Percentiles rank a stretch among this genome's conserved stretches.
Evolutionary conservation across 1,284 basidiomycete species (phyloP).

Genomic region (Microbotryomycetes sp.): DNA sequence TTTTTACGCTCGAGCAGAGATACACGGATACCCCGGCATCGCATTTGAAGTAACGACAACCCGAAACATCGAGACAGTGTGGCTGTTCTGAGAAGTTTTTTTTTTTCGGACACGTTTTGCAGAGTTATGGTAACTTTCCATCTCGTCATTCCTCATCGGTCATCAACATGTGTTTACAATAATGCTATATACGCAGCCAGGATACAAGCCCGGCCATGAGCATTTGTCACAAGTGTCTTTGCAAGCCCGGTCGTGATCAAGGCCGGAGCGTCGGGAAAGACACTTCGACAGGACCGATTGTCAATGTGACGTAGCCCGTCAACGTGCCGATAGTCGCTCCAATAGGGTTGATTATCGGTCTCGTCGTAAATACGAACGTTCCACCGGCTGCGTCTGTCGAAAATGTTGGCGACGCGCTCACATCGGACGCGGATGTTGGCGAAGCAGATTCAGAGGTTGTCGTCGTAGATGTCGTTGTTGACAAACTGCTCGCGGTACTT

Average conservation of each 20-base stretch:
- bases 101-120: neutral
- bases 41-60: constrained; percentile 33
- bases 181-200: too few relatives aligned
- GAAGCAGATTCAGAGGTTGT: neutral
- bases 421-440: neutral
- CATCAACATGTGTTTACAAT: too few relatives aligned
- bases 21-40: constrained; percentile 31
- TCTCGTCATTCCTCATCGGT: too few relatives aligned
- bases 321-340: constrained; percentile 26
- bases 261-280: neutral
- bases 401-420: neutral
- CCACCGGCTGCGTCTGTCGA: constrained; percentile 17
- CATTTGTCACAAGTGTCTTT: too few relatives aligned
- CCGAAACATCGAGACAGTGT: constrained; percentile 34
- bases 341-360: constrained; percentile 28
- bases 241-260: too few relatives aligned
- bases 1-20: constrained; percentile 21
- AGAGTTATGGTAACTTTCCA: too few relatives aligned
- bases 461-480: neutral
- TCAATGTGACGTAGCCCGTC: constrained; percentile 21
- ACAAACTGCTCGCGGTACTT: neutral
- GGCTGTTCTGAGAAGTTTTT: constrained; percentile 30
- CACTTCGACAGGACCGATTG: neutral
- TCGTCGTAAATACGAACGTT: constrained; percentile 11
- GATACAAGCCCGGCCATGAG: too few relatives aligned